Evolutionary conservation across 495 filamentous ascomycete genomes (phyloP).

Genomic region (Hyaloscypha finlandica): DNA sequence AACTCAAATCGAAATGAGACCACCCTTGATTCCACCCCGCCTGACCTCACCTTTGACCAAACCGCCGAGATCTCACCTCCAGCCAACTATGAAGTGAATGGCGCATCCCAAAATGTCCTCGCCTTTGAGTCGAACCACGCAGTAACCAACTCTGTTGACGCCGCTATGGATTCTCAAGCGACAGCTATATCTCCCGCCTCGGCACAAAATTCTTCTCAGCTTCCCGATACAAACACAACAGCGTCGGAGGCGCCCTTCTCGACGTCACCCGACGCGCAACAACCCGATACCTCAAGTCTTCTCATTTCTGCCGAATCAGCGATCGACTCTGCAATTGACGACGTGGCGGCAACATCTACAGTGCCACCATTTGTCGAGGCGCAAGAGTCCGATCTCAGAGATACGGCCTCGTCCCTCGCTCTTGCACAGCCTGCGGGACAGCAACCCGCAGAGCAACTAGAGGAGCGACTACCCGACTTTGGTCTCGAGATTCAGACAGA

Average conservation of each 20-base stretch:
- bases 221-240: conserved; percentile 25
- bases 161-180: conserved; percentile 28
- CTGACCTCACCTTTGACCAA: conserved; percentile 25
- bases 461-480: neutral
- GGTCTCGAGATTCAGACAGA: conserved; percentile 4
- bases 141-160: conserved; percentile 12
- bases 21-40: conserved; percentile 30
- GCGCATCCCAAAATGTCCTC: conserved; percentile 18
- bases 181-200: conserved; percentile 21
- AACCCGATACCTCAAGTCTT: neutral
- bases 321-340: conserved; percentile 29
- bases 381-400: conserved; percentile 31
- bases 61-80: conserved; percentile 9
- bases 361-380: conserved; percentile 30
- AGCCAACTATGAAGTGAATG: conserved; percentile 22
- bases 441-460: neutral
- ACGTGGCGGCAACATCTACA: conserved; percentile 18
- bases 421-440: neutral
- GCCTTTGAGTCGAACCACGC: conserved; percentile 30
- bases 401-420: conserved; percentile 2
- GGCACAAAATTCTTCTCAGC: conserved; percentile 21
- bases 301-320: conserved; percentile 12
- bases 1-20: conserved; percentile 33
- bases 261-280: conserved; percentile 8
- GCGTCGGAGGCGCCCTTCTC: conserved; percentile 16